Conservation (phyloP, 495 filamentous ascomycete genomes). For the Aspergillus nidulans region DNA sequence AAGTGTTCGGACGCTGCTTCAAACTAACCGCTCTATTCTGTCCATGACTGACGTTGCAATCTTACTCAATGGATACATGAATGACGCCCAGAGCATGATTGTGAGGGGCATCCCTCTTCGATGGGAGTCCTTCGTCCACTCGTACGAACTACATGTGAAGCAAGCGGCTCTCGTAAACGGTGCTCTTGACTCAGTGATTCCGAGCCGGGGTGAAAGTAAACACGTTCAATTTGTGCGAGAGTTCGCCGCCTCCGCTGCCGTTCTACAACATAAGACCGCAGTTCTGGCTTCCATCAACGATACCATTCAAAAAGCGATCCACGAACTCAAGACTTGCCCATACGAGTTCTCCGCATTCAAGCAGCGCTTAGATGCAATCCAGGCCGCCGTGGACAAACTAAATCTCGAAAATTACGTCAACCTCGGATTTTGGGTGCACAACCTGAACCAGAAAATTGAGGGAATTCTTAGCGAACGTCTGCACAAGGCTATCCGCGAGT, state of each 20-base stretch:
- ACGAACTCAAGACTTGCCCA: constrained; percentile 78
- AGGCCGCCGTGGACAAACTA: constrained; percentile 86
- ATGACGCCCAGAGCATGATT: constrained; percentile 76
- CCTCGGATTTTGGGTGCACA: constrained; percentile 77
- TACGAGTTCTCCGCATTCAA: constrained; percentile 75
- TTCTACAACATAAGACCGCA: constrained; percentile 79
- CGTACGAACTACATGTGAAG: constrained; percentile 86
- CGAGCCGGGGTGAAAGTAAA: constrained; percentile 71
- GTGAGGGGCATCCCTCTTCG: constrained; percentile 80
- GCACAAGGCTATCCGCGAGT: constrained; percentile 71
- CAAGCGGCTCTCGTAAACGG: constrained; percentile 58
- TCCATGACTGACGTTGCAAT: constrained; percentile 83
- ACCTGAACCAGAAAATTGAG: constrained; percentile 81
- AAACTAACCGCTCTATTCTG: constrained; percentile 75
- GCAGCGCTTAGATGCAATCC: constrained; percentile 74
- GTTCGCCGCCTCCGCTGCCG: constrained; percentile 76
- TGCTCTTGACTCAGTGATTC: constrained; percentile 52
- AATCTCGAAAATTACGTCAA: constrained; percentile 95
- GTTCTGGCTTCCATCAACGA: constrained; percentile 72
- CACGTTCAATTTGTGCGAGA: constrained; percentile 95
- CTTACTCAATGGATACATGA: constrained; percentile 83
- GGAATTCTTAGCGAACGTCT: constrained; percentile 69
- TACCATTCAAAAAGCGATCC: constrained; percentile 75
- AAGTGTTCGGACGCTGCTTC: constrained; percentile 81
- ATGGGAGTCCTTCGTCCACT: constrained; percentile 97